Evolutionary conservation across 73 alveolate genomes (phyloP).

Genomic region (Durusdinium trenchii): DNA sequence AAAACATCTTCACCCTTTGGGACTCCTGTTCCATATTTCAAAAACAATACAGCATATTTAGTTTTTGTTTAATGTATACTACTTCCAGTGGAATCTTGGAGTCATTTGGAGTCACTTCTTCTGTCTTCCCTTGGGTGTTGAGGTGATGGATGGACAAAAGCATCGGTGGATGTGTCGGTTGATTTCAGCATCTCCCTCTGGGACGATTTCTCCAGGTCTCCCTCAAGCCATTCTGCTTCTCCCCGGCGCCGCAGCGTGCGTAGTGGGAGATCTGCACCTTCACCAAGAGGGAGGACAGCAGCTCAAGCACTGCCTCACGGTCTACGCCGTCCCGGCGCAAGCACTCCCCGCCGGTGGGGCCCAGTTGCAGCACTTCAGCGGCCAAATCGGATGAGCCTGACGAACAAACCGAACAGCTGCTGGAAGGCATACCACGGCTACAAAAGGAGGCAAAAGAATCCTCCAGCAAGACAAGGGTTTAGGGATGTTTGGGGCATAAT

Average conservation of each 20-base stretch:
- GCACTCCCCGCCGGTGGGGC: conserved; percentile 31
- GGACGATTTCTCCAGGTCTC: too few species aligned
- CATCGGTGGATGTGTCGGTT: not conserved
- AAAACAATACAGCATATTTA: too few species aligned
- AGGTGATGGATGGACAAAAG: not conserved
- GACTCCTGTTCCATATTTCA: not conserved
- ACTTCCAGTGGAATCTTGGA: not conserved
- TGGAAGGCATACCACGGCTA: not conserved
- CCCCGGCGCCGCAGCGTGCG: conserved; percentile 45
- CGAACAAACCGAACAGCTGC: not conserved
- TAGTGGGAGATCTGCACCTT: conserved; percentile 18
- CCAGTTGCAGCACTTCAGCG: conserved; percentile 26
- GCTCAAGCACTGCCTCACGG: conserved; percentile 41
- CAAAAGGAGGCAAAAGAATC: not conserved
- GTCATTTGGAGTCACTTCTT: not conserved
- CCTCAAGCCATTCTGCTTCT: conserved; percentile 26
- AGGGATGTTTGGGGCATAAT: too few species aligned
- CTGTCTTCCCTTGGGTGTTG: not conserved
- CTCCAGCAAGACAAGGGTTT: too few species aligned
- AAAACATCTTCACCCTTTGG: not conserved
- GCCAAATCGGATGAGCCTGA: conserved; percentile 4
- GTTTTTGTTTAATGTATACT: too few species aligned
- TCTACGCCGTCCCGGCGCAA: conserved; percentile 14
- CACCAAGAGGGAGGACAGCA: conserved; percentile 32
- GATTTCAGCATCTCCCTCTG: conserved; percentile 45